A percentile compares a stretch with the other conserved stretches of the same genome.
phyloP scores from a whole-genome alignment of 2,329 filamentous ascomycete genomes.

The Colletotrichum orbiculare region DNA sequence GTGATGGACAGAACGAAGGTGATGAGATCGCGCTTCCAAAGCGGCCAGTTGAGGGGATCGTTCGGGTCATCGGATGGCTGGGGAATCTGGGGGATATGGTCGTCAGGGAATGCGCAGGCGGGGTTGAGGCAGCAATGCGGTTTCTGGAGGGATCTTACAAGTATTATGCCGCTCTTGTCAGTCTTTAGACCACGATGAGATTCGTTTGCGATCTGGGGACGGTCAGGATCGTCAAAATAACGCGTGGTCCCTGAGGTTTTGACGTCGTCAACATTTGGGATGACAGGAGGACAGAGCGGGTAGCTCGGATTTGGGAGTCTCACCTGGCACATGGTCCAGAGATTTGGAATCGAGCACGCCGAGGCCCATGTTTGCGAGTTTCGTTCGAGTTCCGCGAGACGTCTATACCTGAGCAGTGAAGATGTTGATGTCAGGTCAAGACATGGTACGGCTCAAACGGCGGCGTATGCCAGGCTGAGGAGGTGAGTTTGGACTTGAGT shows the following conservation, averaged over 20 bases:
- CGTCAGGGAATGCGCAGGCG: conserved; percentile 13
- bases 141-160: conserved; percentile 61
- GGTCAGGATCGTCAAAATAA: conserved; percentile 70
- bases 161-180: conserved; percentile 79
- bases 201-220: conserved; percentile 55
- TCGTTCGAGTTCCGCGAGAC: background rate
- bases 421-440: conserved; percentile 9
- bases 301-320: conserved; percentile 20
- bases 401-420: background rate
- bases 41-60: conserved; percentile 86
- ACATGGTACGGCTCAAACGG: conserved; percentile 2
- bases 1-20: conserved; percentile 81
- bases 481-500: background rate
- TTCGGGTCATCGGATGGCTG: conserved; percentile 93
- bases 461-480: background rate
- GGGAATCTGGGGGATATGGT: conserved; percentile 60
- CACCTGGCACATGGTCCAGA: conserved; percentile 80
- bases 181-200: conserved; percentile 71
- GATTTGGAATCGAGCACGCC: conserved; percentile 77
- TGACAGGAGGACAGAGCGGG: conserved; percentile 22
- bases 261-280: conserved; percentile 17
- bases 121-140: background rate
- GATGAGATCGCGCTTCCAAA: conserved; percentile 87
- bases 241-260: conserved; percentile 64
- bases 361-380: conserved; percentile 67